Evolutionary conservation across 2,329 filamentous ascomycete genomes (phyloP).

Genomic region (Fusarium piperis): DNA sequence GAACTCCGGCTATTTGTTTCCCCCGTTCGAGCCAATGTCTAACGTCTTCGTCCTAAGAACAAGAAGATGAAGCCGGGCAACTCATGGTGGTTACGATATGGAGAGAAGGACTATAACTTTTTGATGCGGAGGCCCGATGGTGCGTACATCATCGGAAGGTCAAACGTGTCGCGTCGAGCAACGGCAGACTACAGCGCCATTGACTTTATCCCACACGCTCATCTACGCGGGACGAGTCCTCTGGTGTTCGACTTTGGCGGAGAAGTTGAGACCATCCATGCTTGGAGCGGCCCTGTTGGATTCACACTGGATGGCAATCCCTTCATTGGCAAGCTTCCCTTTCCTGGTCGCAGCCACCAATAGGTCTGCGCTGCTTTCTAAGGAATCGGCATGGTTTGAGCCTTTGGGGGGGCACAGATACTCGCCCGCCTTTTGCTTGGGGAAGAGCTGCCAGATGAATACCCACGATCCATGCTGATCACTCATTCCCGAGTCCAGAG

Average conservation of each 20-base stretch:
- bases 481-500: not conserved
- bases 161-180: not conserved
- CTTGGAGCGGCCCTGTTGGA: constrained; percentile 20
- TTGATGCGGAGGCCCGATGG: constrained; percentile 35
- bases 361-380: constrained; percentile 33
- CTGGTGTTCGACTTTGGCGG: not conserved
- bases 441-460: not conserved
- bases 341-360: constrained; percentile 24
- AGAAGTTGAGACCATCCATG: not conserved
- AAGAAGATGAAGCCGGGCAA: not conserved
- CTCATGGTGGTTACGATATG: constrained; percentile 36
- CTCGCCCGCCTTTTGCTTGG: not conserved
- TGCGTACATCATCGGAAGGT: not conserved
- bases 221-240: not conserved
- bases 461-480: not conserved
- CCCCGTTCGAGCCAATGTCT: constrained; percentile 10
- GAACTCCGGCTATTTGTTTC: constrained; percentile 30
- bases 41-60: not conserved
- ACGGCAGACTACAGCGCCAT: not conserved
- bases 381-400: constrained; percentile 28
- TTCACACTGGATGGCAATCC: constrained; percentile 29
- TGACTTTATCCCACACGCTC: not conserved
- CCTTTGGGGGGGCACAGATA: not conserved
- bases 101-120: constrained; percentile 40
- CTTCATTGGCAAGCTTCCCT: constrained; percentile 17